Conservation (phyloP, 805 yeast species). For the Komagataella populi region DNA sequence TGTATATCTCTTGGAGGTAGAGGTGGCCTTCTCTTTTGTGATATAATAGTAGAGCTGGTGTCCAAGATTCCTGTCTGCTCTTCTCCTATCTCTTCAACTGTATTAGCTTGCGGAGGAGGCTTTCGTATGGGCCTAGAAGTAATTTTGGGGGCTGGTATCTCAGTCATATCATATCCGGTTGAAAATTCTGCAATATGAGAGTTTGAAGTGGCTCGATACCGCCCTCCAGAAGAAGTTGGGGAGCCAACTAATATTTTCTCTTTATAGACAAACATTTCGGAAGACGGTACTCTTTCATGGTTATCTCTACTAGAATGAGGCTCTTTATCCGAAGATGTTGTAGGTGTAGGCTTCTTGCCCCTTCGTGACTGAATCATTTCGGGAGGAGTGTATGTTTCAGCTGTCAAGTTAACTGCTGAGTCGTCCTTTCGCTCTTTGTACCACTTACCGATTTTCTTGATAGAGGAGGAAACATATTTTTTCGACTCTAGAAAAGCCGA, state of each 20-base stretch:
- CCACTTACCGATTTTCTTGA: slow-evolving; percentile 58
- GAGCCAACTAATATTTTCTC: neutral
- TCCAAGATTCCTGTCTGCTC: neutral
- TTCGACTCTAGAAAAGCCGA: neutral
- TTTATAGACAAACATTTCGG: neutral
- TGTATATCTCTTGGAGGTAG: neutral
- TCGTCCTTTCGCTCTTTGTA: slow-evolving; percentile 30
- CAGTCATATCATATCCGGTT: neutral
- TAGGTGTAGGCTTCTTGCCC: slow-evolving; percentile 3
- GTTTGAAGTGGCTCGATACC: neutral
- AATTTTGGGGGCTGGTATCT: neutral
- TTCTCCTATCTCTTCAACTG: neutral
- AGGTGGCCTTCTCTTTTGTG: neutral
- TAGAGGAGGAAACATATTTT: slow-evolving; percentile 25
- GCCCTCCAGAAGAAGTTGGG: neutral
- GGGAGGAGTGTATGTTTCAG: slow-evolving; percentile 26
- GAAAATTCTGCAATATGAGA: neutral
- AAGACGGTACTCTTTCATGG: neutral
- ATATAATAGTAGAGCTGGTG: neutral
- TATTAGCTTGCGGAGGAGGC: neutral
- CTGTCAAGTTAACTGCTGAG: slow-evolving; percentile 3
- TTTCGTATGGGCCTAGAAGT: neutral
- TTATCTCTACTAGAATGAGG: neutral
- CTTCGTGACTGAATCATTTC: slow-evolving; percentile 58
- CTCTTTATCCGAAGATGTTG: slow-evolving; percentile 3